These are phyloP conservation scores for Chloranthus sessilifolius DNA, from an alignment of 164 flowering plant species.

Conservation along the genomic window DNA sequence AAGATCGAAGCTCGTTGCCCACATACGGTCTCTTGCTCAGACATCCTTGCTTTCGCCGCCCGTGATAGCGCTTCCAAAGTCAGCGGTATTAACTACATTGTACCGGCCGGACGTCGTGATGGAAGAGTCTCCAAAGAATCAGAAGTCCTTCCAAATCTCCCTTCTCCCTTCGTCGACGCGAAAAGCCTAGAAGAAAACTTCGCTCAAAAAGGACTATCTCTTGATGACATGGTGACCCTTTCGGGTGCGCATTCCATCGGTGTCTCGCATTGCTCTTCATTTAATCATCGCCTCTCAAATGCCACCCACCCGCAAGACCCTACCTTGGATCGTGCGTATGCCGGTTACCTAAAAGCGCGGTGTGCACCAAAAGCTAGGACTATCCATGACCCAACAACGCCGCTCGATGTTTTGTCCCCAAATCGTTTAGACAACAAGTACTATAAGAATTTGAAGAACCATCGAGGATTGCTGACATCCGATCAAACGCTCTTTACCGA, in stretches of 20 bases:
- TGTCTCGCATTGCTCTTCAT: slow-evolving; percentile 8
- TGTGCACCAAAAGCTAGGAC: slow-evolving; percentile 3
- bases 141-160: slow-evolving; percentile 12
- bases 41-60: slow-evolving; percentile 55
- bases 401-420: slow-evolving; percentile 12
- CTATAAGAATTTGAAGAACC: slow-evolving; percentile 6
- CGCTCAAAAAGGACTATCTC: slow-evolving; percentile 7
- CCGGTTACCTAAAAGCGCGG: slow-evolving; percentile 7
- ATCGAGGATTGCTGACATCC: slow-evolving; percentile 16
- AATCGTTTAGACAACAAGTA: slow-evolving; percentile 12
- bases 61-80: slow-evolving; percentile 34
- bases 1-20: slow-evolving; percentile 42
- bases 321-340: neutral
- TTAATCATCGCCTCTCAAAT: slow-evolving; percentile 7
- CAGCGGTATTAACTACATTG: slow-evolving; percentile 32
- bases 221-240: slow-evolving; percentile 16
- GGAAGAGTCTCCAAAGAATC: slow-evolving; percentile 21
- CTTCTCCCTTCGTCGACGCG: slow-evolving; percentile 1
- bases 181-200: slow-evolving; percentile 4
- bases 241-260: slow-evolving; percentile 17
- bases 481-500: slow-evolving; percentile 18
- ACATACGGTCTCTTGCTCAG: slow-evolving; percentile 51
- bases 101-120: slow-evolving; percentile 43
- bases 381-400: neutral
- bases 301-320: slow-evolving; percentile 4